phyloP scores from a whole-genome alignment of 2,329 filamentous ascomycete genomes.

The Ilyonectria robusta region DNA sequence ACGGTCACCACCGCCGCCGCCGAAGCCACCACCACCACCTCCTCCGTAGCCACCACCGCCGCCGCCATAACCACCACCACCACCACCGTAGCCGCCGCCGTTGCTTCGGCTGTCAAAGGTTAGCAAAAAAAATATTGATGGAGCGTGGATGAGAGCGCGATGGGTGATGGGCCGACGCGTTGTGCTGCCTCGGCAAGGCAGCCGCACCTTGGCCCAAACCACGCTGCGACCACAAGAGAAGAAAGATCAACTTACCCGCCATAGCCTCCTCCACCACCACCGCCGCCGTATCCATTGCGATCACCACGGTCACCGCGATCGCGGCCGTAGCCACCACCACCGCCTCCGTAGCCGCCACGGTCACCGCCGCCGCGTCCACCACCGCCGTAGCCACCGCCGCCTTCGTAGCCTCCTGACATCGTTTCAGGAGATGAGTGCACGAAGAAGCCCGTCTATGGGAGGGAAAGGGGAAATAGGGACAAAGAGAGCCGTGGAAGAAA shows the following conservation, averaged over 20 bases:
- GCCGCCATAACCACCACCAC: slow-evolving; percentile 58
- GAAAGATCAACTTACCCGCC: slow-evolving; percentile 55
- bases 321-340: slow-evolving; percentile 54
- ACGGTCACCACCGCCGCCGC: slow-evolving; percentile 85
- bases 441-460: slow-evolving; percentile 32
- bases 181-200: slow-evolving; percentile 25
- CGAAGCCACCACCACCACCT: slow-evolving; percentile 55
- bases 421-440: slow-evolving; percentile 38
- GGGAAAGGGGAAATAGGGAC: slow-evolving; percentile 22
- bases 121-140: slow-evolving; percentile 49
- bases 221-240: slow-evolving; percentile 27
- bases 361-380: slow-evolving; percentile 51
- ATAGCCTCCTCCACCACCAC: slow-evolving; percentile 50
- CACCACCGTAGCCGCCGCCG: slow-evolving; percentile 55
- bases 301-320: slow-evolving; percentile 62
- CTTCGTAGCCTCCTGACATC: slow-evolving; percentile 61
- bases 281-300: slow-evolving; percentile 57
- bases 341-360: slow-evolving; percentile 44
- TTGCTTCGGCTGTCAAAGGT: slow-evolving; percentile 63
- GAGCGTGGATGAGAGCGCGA: slow-evolving; percentile 21
- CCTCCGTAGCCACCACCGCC: slow-evolving; percentile 55
- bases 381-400: slow-evolving; percentile 43
- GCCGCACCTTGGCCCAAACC: slow-evolving; percentile 27
- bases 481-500: slow-evolving; percentile 41
- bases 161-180: slow-evolving; percentile 28